Percentiles rank a stretch among this genome's conserved stretches.
Conservation (phyloP, 83 land plant species). For the Picea abies region DNA sequence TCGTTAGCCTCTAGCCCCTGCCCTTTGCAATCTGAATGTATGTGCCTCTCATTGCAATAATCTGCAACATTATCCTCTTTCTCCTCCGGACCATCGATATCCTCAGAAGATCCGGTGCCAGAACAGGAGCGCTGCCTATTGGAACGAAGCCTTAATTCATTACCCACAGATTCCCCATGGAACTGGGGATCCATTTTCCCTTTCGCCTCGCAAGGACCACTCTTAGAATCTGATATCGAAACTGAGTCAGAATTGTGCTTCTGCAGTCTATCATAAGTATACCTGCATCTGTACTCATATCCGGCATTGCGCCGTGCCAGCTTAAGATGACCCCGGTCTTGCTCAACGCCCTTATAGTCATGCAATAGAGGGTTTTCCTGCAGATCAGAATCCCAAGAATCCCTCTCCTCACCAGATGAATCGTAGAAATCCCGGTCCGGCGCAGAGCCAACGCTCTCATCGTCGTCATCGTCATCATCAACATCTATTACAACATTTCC, state of each 20-base stretch:
- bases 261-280: constrained; percentile 10
- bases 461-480: constrained; percentile 19
- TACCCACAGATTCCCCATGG: constrained; percentile 1
- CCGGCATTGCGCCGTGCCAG: background rate
- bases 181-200: background rate
- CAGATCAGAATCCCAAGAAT: constrained; percentile 24
- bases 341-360: background rate
- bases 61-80: background rate
- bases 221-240: background rate
- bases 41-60: background rate
- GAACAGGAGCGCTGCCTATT: constrained; percentile 5
- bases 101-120: constrained; percentile 20
- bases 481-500: constrained; percentile 16
- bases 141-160: background rate
- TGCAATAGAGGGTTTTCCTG: constrained; percentile 19
- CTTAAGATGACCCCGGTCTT: background rate
- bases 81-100: constrained; percentile 12
- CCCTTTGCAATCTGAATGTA: background rate
- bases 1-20: constrained; percentile 1
- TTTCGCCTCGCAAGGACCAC: background rate
- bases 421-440: constrained; percentile 19
- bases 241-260: background rate
- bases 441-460: constrained; percentile 45
- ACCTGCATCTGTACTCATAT: constrained; percentile 14
- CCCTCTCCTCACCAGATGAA: constrained; percentile 24